Base-by-base conservation (phyloP, 441 rosid species). In the Croton setiger region DNA sequence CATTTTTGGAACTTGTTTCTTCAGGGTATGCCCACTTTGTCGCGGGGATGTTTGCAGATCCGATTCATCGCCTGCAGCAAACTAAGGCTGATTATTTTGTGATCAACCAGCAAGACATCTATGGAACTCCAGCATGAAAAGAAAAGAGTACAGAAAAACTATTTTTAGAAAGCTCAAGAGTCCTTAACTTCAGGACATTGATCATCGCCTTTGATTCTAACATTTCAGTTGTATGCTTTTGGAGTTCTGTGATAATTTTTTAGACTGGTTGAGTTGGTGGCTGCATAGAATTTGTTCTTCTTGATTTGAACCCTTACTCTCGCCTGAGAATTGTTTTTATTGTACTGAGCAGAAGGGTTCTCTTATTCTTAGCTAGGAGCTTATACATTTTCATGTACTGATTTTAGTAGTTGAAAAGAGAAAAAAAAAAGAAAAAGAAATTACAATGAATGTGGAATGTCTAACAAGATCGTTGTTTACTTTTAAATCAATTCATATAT, bases 11-110 rank as follows among this genome's bases (percentile, higher is more conserved):
- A 71, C 47, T 47, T 64, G 47, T 69, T 75, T 48, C 62, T 60
- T 76, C 87, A 95, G 99, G 87, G 98, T 95, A 41, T 95, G 99
- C 70, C 99, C 96, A 21, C 88, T 95, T 62, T 95, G 99, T 76
- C 96, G 98, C 0, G 93, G 97, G 15, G 95, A 95, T 81, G 83
- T 95, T 39, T 92, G 99, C 78, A 83, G 80, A 75, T 76, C 85
- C 13, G 90, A 81, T 68, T 64, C 77, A 48, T 76, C 77, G 72
- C 67, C 83, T 23, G 72, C 72, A 4, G 86, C 79, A 60, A 74
- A 74, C 66, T 87, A 66, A 76, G 67, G 21, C 4, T 17, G 33
- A 6, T 49, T 41, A 43, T 44, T 54, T 21, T 63, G 63, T 60
- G 18, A 23, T n/a, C n/a, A n/a, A n/a, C n/a, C n/a, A 51, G 18